Base-by-base conservation (phyloP, 441 rosid species). In the Mallotus japonicus region DNA sequence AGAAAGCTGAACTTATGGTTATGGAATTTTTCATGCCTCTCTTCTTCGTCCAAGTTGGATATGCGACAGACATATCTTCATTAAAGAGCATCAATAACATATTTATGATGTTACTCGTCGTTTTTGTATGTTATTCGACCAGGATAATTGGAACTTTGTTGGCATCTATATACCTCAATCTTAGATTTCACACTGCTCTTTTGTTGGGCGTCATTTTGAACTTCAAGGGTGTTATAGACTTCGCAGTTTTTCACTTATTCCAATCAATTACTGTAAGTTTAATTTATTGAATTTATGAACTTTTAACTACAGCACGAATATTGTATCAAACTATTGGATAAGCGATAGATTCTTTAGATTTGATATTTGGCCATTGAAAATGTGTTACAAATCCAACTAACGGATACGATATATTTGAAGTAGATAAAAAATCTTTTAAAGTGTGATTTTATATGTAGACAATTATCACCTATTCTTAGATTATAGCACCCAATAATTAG, bases 191-290 rank as follows among this genome's bases (percentile, higher is more conserved):
- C 60, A 76, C 80, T 50, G 80, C 76, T 28, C 19, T 77, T n/a
- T 40, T 80, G 10, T 77, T 83, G 13, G 78, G 76, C 42, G 66
- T 80, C 10, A 70, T 79, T 10, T 62, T 83, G 78, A 83, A 78
- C 71, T 66, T 80, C 28, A 75, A 73, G 62, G 85, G 85, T 37
- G 66, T 83, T 7, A 34, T 83, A 16, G 85, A 83, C 53, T 50
- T 77, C 32, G 60, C 62, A 5, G 5, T 4, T 34, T 54, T 16
- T n/a, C 20, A 54, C 0, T 20, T 6, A 54, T 54, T n/a, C 58
- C 58, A 13, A 54, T 5, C 22, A 16, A n/a, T 28, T 28, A 5
- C 17, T n/a, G 58, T 54, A 54, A 54, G 58, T 4, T 37, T 37
- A 37, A 4, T 37, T 37, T 37, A 28, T 4, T 37, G 6, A 37